A percentile compares a stretch with the other conserved stretches of the same genome.
Conservation (phyloP, 768 basidiomycete species). For the Tricholomella constricta region DNA sequence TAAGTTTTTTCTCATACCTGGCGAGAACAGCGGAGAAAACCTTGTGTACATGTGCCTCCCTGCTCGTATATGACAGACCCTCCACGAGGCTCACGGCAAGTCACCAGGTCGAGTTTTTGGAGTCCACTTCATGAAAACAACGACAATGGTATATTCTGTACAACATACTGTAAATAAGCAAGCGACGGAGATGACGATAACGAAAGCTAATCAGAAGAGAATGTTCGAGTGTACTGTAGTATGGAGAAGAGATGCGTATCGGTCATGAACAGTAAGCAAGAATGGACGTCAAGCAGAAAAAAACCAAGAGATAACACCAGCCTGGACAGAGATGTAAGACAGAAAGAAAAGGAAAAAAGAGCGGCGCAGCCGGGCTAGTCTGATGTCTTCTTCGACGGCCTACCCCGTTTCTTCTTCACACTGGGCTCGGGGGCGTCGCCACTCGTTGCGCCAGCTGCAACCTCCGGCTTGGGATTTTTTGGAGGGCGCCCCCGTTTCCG, state of each 20-base stretch:
- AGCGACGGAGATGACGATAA: constrained; percentile 30
- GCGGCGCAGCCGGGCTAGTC: constrained; percentile 21
- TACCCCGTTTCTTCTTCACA: constrained; percentile 70
- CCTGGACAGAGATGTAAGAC: constrained; percentile 20
- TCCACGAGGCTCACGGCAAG: constrained; percentile 25
- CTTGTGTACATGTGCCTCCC: constrained; percentile 10
- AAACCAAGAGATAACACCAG: constrained; percentile 26
- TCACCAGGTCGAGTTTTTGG: constrained; percentile 6
- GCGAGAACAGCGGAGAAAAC: neutral
- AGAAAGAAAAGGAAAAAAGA: constrained; percentile 21
- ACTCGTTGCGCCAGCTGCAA: constrained; percentile 36
- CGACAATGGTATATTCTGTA: constrained; percentile 32
- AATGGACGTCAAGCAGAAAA: constrained; percentile 5
- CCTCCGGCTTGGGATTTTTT: constrained; percentile 58
- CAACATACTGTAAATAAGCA: constrained; percentile 35
- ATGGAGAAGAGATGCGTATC: constrained; percentile 32
- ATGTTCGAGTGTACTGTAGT: constrained; percentile 23
- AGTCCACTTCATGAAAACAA: constrained; percentile 22
- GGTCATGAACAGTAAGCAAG: constrained; percentile 37
- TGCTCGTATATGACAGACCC: constrained; percentile 15
- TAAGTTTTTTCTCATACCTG: constrained; percentile 13
- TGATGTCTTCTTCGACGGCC: constrained; percentile 60
- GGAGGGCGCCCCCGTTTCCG: constrained; percentile 76
- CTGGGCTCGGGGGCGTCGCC: constrained; percentile 49
- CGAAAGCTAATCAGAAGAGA: constrained; percentile 24